Base-by-base conservation (phyloP, 2,329 filamentous ascomycete genomes). In the Catunica adiposa region DNA sequence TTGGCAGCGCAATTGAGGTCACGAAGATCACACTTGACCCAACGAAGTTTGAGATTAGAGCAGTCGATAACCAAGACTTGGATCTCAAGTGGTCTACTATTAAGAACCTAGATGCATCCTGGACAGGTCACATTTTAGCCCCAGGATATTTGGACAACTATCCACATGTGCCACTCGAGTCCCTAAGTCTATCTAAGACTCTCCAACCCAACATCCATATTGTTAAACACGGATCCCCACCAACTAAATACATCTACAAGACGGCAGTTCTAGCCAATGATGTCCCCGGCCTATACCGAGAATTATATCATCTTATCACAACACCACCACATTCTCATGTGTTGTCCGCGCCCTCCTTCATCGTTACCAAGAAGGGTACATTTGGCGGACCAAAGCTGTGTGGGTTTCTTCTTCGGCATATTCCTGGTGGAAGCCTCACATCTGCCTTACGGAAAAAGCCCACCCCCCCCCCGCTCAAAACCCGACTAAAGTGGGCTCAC, bases 241-340 rank as follows among this genome's bases (percentile, higher is more conserved):
- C 15, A 9, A 46, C 15, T 8, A 23, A 15, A 2, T 47, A 47
- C 26, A 26, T 55, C 15, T 55, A 23, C 29, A 55, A 55, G n/a
- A 48, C 53, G 1, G 44, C 53, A 17, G 20, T 50, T 11, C 42
- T 25, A 1, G 22, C 42, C 15, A 31, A 51, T 6, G 56, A 57
- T 11, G 51, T 57, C 15, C 29, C 23, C 6, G 31, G 26, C 5
- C 20, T 57, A 8, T 57, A 57, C 51, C 42, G 22, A 3, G 56
- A 54, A 34, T 34, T 57, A 3, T 25, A 37, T 11, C 14, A 42
- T 25, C 11, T 54, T 1, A 14, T 54, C 0, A 29, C 51, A 8
- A 26, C 38, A 1, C 17, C 29, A 38, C 56, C 56, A 1, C 51
- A 54, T 38, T 15, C 23, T 1, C 25, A 53, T n/a, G 34, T 57